Evolutionary conservation across 176 grass and related monocot genomes (phyloP).

Genomic region (Ananas comosus): DNA sequence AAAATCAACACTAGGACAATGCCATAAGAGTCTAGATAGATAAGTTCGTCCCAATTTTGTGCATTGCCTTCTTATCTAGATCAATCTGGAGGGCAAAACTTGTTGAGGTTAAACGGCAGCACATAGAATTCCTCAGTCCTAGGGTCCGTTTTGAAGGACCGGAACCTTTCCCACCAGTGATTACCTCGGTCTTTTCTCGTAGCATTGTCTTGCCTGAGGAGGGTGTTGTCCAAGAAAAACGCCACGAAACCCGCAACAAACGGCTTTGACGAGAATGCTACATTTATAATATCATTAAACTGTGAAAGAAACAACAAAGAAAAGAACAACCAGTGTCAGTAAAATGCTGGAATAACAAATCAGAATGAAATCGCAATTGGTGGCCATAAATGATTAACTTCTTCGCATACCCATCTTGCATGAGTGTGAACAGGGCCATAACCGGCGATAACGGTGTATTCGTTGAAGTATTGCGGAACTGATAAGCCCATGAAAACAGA

Average conservation of each 20-base stretch:
- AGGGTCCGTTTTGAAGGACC: constrained; percentile 54
- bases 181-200: constrained; percentile 69
- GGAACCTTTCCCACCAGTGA: constrained; percentile 80
- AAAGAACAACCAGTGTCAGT: neutral
- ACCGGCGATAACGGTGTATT: constrained; percentile 65
- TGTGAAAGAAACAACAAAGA: constrained; percentile 11
- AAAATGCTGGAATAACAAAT: neutral
- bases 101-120: constrained; percentile 75
- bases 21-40: neutral
- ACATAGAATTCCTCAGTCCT: constrained; percentile 86
- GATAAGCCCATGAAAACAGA: constrained; percentile 88
- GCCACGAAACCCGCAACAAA: constrained; percentile 70
- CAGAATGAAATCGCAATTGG: neutral
- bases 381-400: neutral
- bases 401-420: constrained; percentile 69
- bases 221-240: constrained; percentile 73
- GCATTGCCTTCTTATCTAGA: neutral
- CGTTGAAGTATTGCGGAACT: constrained; percentile 92
- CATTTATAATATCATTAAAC: constrained; percentile 95
- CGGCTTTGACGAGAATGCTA: constrained; percentile 78
- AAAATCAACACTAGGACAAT: constrained; percentile 16
- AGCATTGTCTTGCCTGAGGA: constrained; percentile 27
- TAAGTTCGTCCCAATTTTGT: neutral
- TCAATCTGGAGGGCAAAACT: constrained; percentile 67
- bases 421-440: constrained; percentile 77